These are phyloP conservation scores for Neurospora tetraspora DNA, from an alignment of 495 filamentous ascomycete species.

Conservation along the genomic window DNA sequence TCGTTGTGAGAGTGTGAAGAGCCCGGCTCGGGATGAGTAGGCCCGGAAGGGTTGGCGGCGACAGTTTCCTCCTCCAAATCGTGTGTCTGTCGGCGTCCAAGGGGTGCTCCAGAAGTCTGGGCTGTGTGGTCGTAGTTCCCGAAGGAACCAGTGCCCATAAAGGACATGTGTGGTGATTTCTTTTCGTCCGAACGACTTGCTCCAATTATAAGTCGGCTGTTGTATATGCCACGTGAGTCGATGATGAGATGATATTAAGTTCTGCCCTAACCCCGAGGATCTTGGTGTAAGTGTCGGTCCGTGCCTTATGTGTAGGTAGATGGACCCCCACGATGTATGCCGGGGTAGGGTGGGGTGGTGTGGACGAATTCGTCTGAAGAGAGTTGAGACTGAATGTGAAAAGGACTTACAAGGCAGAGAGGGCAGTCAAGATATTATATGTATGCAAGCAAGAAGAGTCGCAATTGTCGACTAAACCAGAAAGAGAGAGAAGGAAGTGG, in stretches of 20 bases:
- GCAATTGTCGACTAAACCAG: background rate
- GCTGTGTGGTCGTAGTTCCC: constrained; percentile 37
- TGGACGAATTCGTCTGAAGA: background rate
- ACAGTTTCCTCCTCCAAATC: constrained; percentile 10
- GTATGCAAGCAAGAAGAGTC: background rate
- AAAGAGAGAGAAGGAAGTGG: background rate
- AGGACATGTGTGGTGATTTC: constrained; percentile 25
- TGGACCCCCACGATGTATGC: background rate
- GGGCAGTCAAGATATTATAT: background rate
- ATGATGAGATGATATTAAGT: background rate
- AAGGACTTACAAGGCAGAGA: background rate
- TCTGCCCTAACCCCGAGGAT: background rate
- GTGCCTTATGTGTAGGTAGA: background rate
- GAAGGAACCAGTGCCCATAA: constrained; percentile 29
- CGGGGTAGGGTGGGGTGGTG: background rate
- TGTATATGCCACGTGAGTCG: background rate
- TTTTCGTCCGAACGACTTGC: background rate
- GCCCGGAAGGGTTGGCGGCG: background rate
- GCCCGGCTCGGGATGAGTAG: background rate
- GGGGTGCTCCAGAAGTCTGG: constrained; percentile 20
- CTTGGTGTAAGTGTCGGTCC: background rate
- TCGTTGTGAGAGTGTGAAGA: constrained; percentile 15
- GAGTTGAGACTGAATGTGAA: background rate
- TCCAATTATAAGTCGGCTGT: background rate
- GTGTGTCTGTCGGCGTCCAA: constrained; percentile 14